Evolutionary conservation across 2,329 filamentous ascomycete genomes (phyloP).

Genomic region (Calonectria pseudoreteaudii): DNA sequence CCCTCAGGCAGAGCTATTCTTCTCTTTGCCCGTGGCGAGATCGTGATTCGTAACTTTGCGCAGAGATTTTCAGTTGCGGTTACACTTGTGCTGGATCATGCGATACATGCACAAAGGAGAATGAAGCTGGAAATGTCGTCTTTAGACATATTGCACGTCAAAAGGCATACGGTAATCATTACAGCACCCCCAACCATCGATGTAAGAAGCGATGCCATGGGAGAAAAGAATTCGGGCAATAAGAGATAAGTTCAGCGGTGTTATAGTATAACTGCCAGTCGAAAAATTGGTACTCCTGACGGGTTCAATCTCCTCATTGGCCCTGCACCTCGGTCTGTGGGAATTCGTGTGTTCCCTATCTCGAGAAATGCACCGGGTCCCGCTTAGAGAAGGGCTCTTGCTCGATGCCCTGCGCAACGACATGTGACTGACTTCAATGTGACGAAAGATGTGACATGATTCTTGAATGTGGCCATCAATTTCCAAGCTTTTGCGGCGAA

Average conservation of each 20-base stretch:
- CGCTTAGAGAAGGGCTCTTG: neutral
- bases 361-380: neutral
- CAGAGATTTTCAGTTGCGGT: neutral
- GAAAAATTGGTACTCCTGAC: neutral
- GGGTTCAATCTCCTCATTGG: neutral
- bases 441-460: neutral
- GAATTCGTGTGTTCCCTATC: neutral
- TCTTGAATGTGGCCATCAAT: neutral
- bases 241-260: neutral
- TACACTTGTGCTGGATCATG: neutral
- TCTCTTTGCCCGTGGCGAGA: neutral
- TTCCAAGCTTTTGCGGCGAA: neutral
- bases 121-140: neutral
- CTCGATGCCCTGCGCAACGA: neutral
- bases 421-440: neutral
- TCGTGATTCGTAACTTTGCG: neutral
- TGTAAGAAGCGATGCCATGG: neutral
- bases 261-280: neutral
- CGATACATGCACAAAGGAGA: neutral
- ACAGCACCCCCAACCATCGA: neutral
- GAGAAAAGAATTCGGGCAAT: neutral
- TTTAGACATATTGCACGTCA: neutral
- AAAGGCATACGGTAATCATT: neutral
- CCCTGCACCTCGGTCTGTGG: neutral
- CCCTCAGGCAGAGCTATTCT: too few species aligned